Percentiles rank a stretch among this genome's conserved stretches.
phyloP scores from a whole-genome alignment of 768 basidiomycete species.

The Punctularia strigosozonata region DNA sequence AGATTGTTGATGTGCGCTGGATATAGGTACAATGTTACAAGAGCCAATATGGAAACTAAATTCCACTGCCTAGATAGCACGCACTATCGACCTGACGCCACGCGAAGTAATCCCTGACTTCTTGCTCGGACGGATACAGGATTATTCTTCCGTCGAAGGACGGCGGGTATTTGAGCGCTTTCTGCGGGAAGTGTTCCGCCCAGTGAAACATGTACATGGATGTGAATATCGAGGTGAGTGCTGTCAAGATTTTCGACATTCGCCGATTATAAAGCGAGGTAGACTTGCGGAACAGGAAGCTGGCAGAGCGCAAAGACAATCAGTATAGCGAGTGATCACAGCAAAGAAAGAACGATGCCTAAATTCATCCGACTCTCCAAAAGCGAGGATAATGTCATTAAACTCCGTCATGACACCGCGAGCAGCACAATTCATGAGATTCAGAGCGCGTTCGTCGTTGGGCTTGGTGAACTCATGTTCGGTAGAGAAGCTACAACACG shows the following conservation, averaged over 20 bases:
- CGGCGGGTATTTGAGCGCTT: constrained; percentile 68
- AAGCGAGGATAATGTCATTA: constrained; percentile 75
- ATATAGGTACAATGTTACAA: constrained; percentile 3
- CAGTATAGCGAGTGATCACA: not conserved
- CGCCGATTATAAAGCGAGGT: constrained; percentile 79
- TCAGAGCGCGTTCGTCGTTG: constrained; percentile 78
- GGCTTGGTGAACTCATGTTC: constrained; percentile 79
- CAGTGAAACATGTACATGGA: constrained; percentile 85
- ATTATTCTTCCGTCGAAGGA: constrained; percentile 88
- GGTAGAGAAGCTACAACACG: constrained; percentile 61
- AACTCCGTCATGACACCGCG: constrained; percentile 69
- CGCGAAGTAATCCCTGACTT: constrained; percentile 83
- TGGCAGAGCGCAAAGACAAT: constrained; percentile 17
- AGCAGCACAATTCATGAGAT: constrained; percentile 90
- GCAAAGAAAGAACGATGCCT: constrained; percentile 39
- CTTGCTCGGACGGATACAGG: constrained; percentile 60
- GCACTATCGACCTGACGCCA: constrained; percentile 96
- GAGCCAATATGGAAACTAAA: not conserved
- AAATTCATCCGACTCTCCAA: constrained; percentile 96
- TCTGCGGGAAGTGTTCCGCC: constrained; percentile 66
- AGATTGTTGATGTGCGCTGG: constrained; percentile 96
- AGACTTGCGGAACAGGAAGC: constrained; percentile 75
- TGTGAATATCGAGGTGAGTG: constrained; percentile 80
- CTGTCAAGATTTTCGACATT: constrained; percentile 75
- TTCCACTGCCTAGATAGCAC: constrained; percentile 16